A percentile compares a stretch with the other conserved stretches of the same genome.
phyloP scores from a whole-genome alignment of 192 early-diverging fungal genomes.

The Gaertneriomyces sp. region DNA sequence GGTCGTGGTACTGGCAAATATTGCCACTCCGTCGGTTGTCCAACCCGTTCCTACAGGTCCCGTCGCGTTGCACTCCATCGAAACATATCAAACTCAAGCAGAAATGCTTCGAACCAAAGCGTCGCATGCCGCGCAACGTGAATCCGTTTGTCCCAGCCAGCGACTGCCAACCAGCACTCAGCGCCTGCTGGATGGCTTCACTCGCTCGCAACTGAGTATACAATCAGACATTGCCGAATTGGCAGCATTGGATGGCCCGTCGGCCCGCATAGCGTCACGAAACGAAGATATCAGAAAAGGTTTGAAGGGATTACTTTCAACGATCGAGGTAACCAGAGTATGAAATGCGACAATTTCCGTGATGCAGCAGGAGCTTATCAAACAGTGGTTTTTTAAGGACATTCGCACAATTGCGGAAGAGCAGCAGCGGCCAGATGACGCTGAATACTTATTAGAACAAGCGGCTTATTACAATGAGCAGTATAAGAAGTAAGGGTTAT shows the following conservation, averaged over 20 bases:
- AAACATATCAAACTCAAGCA: too few species aligned
- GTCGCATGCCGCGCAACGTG: background rate
- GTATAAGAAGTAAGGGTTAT: conserved; percentile 45
- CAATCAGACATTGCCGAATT: conserved; percentile 15
- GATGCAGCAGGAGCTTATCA: background rate
- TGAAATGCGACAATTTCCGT: background rate
- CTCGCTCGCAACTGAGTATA: conserved; percentile 18
- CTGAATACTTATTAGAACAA: conserved; percentile 34
- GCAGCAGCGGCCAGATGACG: conserved; percentile 46
- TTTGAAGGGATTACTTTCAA: conserved; percentile 8
- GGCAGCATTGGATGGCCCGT: conserved; percentile 16
- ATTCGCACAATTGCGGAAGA: conserved; percentile 49
- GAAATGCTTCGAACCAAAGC: background rate
- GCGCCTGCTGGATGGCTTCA: conserved; percentile 19
- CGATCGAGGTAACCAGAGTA: conserved; percentile 13
- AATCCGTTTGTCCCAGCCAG: background rate
- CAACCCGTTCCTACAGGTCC: too few species aligned
- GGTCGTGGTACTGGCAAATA: too few species aligned
- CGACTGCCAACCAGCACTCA: conserved; percentile 5
- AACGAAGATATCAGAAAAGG: conserved; percentile 18
- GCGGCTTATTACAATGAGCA: conserved; percentile 50
- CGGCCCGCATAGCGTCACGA: background rate
- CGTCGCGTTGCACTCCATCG: too few species aligned
- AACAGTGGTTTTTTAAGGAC: conserved; percentile 20
- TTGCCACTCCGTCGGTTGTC: too few species aligned